Evolutionary conservation across 2,329 filamentous ascomycete genomes (phyloP), one percentile per base, ranked within the genome.

Genomic region (Penicillium italicum): DNA sequence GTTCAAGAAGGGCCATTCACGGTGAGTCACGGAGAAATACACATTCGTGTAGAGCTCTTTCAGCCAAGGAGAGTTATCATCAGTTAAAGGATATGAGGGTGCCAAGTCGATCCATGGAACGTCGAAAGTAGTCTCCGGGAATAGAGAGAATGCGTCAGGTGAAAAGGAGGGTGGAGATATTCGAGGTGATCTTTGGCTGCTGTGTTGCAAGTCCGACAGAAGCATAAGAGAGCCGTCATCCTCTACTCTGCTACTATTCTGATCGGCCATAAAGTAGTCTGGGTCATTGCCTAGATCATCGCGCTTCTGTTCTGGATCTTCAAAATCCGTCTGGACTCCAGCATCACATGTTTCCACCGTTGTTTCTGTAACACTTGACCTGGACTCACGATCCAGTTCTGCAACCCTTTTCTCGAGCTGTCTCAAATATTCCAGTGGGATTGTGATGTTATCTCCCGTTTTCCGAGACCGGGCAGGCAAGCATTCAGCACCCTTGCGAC

Each of bases 1-100:
- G 36, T 68, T 60, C 7, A 68, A 43, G 26, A 68, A 67, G 5
- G 66, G 66, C 66, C 66, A 68, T 42, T 65, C 63, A 20, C 64
- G 64, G 43, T 68, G 61, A 8, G 63, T 62, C 49, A 67, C 63
- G 1, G 61, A 61, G 20, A 68, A 67, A 52, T 66, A 68, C 9
- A 68, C 43, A 30, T 64, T 66, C 14, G 63, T 58, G 50, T 68
- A 68, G 9, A 66, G 60, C 40, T 67, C 65, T 18, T 58, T 60
- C 10, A 63, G 53, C 63, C 63, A 67, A 12, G 49, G 53, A 0
- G 63, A 52, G 18, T 63, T 45, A 7, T 57, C 58, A 10, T 47
- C 46, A 3, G 53, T 42, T 11, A 57, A 28, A 11, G 62, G 42
- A 22, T 51, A 58, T 11, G 53, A 31, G 3, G 59, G 49, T 14